Percentiles rank a stretch among this genome's conserved stretches.
These are phyloP conservation scores for Aspergillus versicolor DNA, from an alignment of 2,329 filamentous ascomycete genomes.

Conservation along the genomic window DNA sequence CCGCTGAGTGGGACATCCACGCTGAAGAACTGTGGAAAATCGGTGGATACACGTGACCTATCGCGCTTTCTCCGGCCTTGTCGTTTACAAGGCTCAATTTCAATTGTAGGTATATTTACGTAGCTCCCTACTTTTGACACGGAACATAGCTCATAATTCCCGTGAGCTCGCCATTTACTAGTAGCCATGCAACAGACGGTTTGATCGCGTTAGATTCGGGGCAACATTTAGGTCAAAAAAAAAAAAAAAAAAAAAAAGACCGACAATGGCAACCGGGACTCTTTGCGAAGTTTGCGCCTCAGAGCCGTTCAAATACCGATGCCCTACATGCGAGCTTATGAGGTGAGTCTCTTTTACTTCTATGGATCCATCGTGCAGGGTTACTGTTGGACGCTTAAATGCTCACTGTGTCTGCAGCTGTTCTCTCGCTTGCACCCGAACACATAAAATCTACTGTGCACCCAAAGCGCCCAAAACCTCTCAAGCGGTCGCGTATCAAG, in stretches of 20 bases:
- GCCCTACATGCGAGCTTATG: constrained; percentile 37
- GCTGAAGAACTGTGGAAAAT: neutral
- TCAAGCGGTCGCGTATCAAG: neutral
- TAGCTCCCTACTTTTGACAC: neutral
- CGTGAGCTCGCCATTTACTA: neutral
- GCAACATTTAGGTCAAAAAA: constrained; percentile 3
- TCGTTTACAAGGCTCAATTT: neutral
- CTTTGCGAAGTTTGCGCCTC: constrained; percentile 40
- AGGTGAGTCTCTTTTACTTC: constrained; percentile 29
- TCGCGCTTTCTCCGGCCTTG: neutral
- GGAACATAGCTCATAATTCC: neutral
- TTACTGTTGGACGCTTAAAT: neutral
- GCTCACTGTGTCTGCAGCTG: constrained; percentile 33
- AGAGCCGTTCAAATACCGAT: constrained; percentile 40
- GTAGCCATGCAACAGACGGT: constrained; percentile 18
- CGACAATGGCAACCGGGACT: constrained; percentile 26
- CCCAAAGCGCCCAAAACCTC: constrained; percentile 26
- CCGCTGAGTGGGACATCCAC: neutral
- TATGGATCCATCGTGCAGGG: neutral
- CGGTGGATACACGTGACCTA: neutral
- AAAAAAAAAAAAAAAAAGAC: neutral
- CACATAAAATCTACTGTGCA: constrained; percentile 45
- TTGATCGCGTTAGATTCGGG: constrained; percentile 13
- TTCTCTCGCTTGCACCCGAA: constrained; percentile 46
- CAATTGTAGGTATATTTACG: neutral